These are phyloP conservation scores for Pseudevernia furfuracea DNA, from an alignment of 495 filamentous ascomycete genomes.

Conservation along the genomic window DNA sequence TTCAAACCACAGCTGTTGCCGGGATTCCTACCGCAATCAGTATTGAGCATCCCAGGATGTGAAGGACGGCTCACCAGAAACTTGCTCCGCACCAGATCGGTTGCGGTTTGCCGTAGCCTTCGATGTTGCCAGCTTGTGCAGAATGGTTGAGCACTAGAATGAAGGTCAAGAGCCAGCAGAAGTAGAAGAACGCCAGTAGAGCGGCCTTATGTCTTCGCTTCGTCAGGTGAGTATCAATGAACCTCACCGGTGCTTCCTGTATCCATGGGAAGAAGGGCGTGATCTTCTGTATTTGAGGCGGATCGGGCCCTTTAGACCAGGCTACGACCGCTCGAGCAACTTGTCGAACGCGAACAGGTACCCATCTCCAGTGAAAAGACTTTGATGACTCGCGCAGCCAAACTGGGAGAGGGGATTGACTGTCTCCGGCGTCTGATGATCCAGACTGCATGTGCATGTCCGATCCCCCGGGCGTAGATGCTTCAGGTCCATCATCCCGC, in stretches of 20 bases:
- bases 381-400: conserved; percentile 49
- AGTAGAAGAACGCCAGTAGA: conserved; percentile 54
- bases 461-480: conserved; percentile 33
- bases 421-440: conserved; percentile 13
- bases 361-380: conserved; percentile 47
- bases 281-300: conserved; percentile 56
- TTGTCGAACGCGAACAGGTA: conserved; percentile 44
- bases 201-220: conserved; percentile 50
- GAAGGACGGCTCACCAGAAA: conserved; percentile 42
- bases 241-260: conserved; percentile 59
- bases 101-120: conserved; percentile 58
- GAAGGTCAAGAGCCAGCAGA: conserved; percentile 67
- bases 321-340: conserved; percentile 41
- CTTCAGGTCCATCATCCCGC: conserved; percentile 35
- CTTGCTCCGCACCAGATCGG: conserved; percentile 59
- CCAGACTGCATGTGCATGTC: conserved; percentile 25
- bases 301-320: conserved; percentile 68
- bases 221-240: conserved; percentile 58
- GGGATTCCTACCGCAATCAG: conserved; percentile 46
- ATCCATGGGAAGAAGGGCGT: conserved; percentile 58
- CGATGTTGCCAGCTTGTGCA: conserved; percentile 54
- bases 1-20: conserved; percentile 73
- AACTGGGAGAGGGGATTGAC: conserved; percentile 33
- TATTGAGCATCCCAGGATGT: background rate
- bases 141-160: conserved; percentile 57